A percentile compares a stretch with the other conserved stretches of the same genome.
phyloP scores from a whole-genome alignment of 73 alveolate genomes.

The Uronychia binucleata region DNA sequence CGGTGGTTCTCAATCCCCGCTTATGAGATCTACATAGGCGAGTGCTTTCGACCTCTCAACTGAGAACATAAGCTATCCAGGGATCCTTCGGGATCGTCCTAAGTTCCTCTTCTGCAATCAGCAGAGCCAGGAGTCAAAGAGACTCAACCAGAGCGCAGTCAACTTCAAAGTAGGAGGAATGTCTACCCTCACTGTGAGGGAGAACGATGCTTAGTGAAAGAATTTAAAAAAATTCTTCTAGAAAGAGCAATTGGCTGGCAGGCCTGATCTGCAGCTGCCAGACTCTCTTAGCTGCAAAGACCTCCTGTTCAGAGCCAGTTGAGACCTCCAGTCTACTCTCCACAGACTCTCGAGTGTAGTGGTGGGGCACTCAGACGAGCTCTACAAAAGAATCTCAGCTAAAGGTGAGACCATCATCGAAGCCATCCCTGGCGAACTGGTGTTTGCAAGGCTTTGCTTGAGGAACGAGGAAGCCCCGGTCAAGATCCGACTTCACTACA shows the following conservation, averaged over 20 bases:
- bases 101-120: background rate
- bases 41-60: background rate
- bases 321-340: background rate
- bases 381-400: background rate
- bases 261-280: background rate
- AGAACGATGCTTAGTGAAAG: background rate
- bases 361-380: background rate
- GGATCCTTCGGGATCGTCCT: background rate
- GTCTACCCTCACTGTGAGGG: background rate
- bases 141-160: background rate
- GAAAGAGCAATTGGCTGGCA: background rate
- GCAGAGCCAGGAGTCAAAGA: background rate
- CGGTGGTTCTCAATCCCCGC: background rate
- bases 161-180: background rate
- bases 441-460: background rate
- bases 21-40: background rate
- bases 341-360: background rate
- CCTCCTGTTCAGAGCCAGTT: background rate
- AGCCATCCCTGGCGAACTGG: background rate
- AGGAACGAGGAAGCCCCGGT: background rate
- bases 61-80: background rate
- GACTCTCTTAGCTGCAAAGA: background rate
- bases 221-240: background rate
- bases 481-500: background rate
- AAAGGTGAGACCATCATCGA: background rate